These are phyloP conservation scores for Xylariaceae sp. DNA, from an alignment of 2,329 filamentous ascomycete genomes.

Conservation along the genomic window DNA sequence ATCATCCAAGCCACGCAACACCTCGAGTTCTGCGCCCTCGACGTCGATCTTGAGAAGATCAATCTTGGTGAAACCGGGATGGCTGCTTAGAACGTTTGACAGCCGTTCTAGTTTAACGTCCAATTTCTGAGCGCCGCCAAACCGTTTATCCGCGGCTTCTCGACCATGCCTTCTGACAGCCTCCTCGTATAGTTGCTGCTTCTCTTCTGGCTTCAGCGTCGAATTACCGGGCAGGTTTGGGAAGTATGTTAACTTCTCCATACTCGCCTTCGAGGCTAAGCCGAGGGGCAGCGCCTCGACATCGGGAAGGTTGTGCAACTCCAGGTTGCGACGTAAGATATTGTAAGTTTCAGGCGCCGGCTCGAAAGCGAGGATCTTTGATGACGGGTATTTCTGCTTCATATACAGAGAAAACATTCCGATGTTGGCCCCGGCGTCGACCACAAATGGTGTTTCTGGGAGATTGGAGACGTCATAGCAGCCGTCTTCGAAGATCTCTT, in stretches of 20 bases:
- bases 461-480: constrained; percentile 17
- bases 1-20: constrained; percentile 15
- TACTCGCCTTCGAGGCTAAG: background rate
- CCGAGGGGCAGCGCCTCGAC: constrained; percentile 9
- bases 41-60: constrained; percentile 21
- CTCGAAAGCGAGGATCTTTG: constrained; percentile 20
- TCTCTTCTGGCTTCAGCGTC: constrained; percentile 10
- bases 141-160: background rate
- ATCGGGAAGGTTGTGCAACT: constrained; percentile 2
- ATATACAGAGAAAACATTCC: constrained; percentile 15
- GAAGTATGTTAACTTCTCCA: constrained; percentile 14
- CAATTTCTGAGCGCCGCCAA: constrained; percentile 8
- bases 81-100: constrained; percentile 4
- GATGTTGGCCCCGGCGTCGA: constrained; percentile 18
- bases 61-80: background rate
- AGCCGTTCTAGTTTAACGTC: constrained; percentile 13
- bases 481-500: constrained; percentile 18
- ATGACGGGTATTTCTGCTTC: constrained; percentile 10
- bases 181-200: constrained; percentile 8
- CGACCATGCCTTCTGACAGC: background rate
- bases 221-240: constrained; percentile 16
- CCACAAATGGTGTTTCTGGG: constrained; percentile 7
- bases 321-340: constrained; percentile 12
- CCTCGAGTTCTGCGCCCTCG: constrained; percentile 19
- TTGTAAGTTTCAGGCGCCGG: constrained; percentile 16